These are phyloP conservation scores for Penicillium hesseltinei DNA, from an alignment of 2,329 filamentous ascomycete genomes.

Conservation along the genomic window DNA sequence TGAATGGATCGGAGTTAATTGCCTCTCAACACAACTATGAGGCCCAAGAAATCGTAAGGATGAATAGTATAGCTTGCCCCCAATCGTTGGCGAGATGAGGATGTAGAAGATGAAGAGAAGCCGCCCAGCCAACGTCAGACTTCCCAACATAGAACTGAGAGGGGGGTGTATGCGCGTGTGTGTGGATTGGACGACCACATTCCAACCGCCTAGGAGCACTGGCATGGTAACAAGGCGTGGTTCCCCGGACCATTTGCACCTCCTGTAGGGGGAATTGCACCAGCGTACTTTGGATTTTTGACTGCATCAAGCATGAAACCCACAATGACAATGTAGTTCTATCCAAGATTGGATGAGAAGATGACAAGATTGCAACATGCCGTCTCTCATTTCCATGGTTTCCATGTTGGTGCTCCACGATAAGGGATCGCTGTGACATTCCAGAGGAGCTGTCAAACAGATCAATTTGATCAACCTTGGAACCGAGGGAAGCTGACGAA, in stretches of 20 bases:
- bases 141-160: background rate
- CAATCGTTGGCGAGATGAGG: background rate
- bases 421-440: conserved; percentile 17
- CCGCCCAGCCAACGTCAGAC: background rate
- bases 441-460: conserved; percentile 15
- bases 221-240: conserved; percentile 28
- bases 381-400: conserved; percentile 19
- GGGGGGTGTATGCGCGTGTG: conserved; percentile 2
- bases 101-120: background rate
- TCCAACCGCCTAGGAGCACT: conserved; percentile 21
- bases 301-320: conserved; percentile 12
- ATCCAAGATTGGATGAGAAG: background rate
- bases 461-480: conserved; percentile 1
- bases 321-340: background rate
- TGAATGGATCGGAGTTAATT: no score
- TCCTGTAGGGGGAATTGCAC: conserved; percentile 3
- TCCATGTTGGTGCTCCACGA: conserved; percentile 11
- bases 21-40: background rate
- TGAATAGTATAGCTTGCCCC: background rate
- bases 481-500: background rate
- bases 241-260: conserved; percentile 15
- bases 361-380: conserved; percentile 14
- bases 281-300: background rate
- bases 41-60: background rate
- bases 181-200: conserved; percentile 18